These are phyloP conservation scores for Bipolaris gigantea DNA, from an alignment of 2,329 filamentous ascomycete species.

Conservation along the genomic window DNA sequence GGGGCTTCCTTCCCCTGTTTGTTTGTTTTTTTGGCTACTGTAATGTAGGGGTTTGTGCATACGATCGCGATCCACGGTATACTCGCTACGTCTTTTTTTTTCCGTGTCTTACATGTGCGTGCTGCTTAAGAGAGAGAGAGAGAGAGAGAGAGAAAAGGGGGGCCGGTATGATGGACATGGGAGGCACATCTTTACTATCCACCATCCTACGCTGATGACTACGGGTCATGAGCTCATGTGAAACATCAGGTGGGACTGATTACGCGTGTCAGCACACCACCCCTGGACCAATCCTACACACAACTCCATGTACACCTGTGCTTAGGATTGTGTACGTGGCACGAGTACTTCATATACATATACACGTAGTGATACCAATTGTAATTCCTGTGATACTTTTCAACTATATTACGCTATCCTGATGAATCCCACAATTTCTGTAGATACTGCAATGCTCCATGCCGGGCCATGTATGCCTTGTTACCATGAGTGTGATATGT, in stretches of 20 bases:
- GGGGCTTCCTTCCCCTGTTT: too few species aligned
- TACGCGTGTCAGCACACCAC: neutral
- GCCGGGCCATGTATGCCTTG: neutral
- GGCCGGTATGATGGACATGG: neutral
- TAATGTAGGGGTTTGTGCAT: too few species aligned
- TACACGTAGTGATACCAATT: neutral
- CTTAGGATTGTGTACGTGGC: too few species aligned
- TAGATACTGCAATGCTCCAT: neutral
- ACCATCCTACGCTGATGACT: neutral
- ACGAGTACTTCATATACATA: too few species aligned
- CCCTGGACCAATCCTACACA: neutral
- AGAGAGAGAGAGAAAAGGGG: too few species aligned
- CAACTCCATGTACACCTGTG: neutral
- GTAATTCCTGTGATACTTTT: slow-evolving; percentile 4
- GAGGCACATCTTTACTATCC: neutral
- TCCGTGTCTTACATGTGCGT: too few species aligned
- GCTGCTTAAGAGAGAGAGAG: too few species aligned
- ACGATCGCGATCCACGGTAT: too few species aligned
- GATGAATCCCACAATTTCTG: slow-evolving; percentile 6
- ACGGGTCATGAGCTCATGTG: neutral
- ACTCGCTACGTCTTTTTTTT: too few species aligned
- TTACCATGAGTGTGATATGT: neutral
- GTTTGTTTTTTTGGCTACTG: too few species aligned
- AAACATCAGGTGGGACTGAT: neutral
- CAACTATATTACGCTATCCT: neutral